These are phyloP conservation scores for Botryotinia convoluta DNA, from an alignment of 2,329 filamentous ascomycete species.

Conservation along the genomic window DNA sequence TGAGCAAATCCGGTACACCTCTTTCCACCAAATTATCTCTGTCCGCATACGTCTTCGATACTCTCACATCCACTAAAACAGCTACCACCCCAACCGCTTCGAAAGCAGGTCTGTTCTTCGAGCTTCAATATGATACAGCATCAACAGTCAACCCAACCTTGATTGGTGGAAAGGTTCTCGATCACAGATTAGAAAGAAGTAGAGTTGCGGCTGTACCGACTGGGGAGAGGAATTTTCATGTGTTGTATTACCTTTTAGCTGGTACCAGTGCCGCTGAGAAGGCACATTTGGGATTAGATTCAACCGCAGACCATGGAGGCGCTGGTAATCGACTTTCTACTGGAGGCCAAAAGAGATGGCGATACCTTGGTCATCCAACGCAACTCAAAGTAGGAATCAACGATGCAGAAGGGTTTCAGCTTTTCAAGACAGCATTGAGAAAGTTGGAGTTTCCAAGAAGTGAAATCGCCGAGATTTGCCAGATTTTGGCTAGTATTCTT, in stretches of 20 bases:
- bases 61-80: slow-evolving; percentile 94
- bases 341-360: slow-evolving; percentile 75
- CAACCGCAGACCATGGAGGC: slow-evolving; percentile 35
- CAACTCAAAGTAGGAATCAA: slow-evolving; percentile 98
- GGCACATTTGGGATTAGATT: slow-evolving; percentile 67
- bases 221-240: slow-evolving; percentile 93
- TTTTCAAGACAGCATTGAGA: slow-evolving; percentile 93
- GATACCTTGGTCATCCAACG: slow-evolving; percentile 92
- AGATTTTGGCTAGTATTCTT: slow-evolving; percentile 89
- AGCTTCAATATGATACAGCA: slow-evolving; percentile 93
- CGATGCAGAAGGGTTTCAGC: slow-evolving; percentile 89
- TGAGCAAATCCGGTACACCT: slow-evolving; percentile 88
- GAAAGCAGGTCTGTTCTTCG: slow-evolving; percentile 91
- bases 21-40: slow-evolving; percentile 90
- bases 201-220: slow-evolving; percentile 89
- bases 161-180: slow-evolving; percentile 90
- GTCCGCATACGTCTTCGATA: slow-evolving; percentile 93
- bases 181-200: slow-evolving; percentile 89
- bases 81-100: slow-evolving; percentile 93
- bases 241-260: slow-evolving; percentile 90
- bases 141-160: slow-evolving; percentile 80
- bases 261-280: slow-evolving; percentile 91
- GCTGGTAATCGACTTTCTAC: slow-evolving; percentile 50
- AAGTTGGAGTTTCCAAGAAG: slow-evolving; percentile 91
- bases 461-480: slow-evolving; percentile 96